Evolutionary conservation across 1,284 basidiomycete genomes (phyloP), one percentile per base, ranked within the genome.

Genomic region (Leucoagaricus sp.): DNA sequence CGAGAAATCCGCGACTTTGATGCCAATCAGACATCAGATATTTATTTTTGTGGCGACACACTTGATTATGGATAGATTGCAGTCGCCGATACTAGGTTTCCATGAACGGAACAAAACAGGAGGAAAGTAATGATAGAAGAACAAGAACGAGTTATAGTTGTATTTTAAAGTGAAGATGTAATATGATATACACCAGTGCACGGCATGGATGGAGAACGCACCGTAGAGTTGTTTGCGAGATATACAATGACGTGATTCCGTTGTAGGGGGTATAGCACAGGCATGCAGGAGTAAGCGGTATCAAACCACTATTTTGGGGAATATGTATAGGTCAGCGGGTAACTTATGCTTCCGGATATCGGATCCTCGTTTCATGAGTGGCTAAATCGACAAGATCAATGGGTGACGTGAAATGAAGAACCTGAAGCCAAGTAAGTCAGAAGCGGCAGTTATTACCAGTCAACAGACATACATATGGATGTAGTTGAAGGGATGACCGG

Each of bases 351-450:
- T 33, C 17, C 2, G 42, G 41, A 31, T 19, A 49, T 44, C 38
- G 15, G 23, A 21, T 10, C 21, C 40, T 45, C 13, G 36, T 53
- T 21, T 60, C 53, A 25, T 46, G 23, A n/a, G 49, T 21, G 26
- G 52, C 28, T 15, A 26, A 50, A 50, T 75, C 75, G 26, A 70
- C 58, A 26, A 75, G 58, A 64, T 75, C 75, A 51, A 77, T 76
- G 12, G 75, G 74, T 51, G 75, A 75, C 23, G 72, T 77, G 56
- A 74, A 77, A 53, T 69, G 73, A 54, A 74, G 66, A 25, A 74
- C 65, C 74, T 76, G 34, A 29, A n/a, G 42, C 21, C 59, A 36
- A 28, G 19, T n/a, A 50, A 42, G 44, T 44, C 46, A 60, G 25
- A 49, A 15, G 40, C 19, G 41, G n/a, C 57, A 44, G 40, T 40